Evolutionary conservation across 2,329 filamentous ascomycete genomes (phyloP).

Genomic region (Xylaria sp.): DNA sequence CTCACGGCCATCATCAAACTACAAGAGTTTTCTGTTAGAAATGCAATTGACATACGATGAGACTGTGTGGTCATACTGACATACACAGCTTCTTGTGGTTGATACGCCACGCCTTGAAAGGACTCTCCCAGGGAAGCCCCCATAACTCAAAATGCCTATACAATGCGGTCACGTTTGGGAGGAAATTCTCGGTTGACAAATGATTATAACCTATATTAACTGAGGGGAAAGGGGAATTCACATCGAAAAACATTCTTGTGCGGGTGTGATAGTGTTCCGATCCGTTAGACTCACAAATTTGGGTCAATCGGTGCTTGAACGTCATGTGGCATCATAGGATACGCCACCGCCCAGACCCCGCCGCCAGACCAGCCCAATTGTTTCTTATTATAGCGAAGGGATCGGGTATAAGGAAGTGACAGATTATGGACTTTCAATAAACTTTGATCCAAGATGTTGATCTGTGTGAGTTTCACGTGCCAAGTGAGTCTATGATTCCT

Average conservation of each 20-base stretch:
- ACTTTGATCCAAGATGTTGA: background rate
- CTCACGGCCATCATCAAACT: conserved; percentile 78
- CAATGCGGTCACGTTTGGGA: background rate
- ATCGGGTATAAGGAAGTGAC: background rate
- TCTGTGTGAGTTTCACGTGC: background rate
- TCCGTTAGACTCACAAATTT: background rate
- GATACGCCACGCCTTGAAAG: conserved; percentile 56
- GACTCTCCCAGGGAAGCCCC: conserved; percentile 18
- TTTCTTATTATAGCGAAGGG: background rate
- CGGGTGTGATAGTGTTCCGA: background rate
- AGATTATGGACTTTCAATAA: background rate
- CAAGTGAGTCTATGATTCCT: conserved; percentile 10
- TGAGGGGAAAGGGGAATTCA: background rate
- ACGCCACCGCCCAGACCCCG: conserved; percentile 15
- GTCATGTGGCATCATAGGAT: conserved; percentile 16
- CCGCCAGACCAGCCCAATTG: background rate
- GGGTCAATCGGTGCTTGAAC: background rate
- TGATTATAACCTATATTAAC: background rate
- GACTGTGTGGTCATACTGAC: conserved; percentile 36
- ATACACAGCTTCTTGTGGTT: conserved; percentile 55
- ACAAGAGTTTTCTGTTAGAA: background rate
- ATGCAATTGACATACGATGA: background rate
- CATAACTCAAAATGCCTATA: conserved; percentile 26
- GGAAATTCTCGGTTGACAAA: background rate
- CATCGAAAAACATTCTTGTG: background rate